These are phyloP conservation scores for Colletotrichum sp. DNA, from an alignment of 2,329 filamentous ascomycete genomes.

Conservation along the genomic window DNA sequence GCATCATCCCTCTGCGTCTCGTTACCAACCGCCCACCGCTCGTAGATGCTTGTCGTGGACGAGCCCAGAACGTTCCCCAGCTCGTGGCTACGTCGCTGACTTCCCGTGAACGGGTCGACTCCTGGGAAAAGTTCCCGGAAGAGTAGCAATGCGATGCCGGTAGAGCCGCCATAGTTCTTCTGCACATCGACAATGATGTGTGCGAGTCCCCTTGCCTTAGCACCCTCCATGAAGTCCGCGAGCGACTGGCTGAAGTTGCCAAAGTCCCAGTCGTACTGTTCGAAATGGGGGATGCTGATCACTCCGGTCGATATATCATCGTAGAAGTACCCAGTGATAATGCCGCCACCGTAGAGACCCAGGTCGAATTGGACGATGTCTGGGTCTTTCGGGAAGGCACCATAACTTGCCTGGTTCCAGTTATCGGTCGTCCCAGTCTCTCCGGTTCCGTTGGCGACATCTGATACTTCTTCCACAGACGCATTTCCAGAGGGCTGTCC, in stretches of 20 bases:
- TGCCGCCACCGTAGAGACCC: background rate
- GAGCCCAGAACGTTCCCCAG: background rate
- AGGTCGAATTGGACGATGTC: background rate
- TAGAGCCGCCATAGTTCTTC: conserved; percentile 8
- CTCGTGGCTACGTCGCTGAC: background rate
- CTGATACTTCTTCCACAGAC: background rate
- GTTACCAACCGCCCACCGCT: background rate
- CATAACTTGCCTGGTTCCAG: background rate
- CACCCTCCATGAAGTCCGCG: background rate
- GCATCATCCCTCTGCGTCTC: background rate
- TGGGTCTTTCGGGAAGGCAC: background rate
- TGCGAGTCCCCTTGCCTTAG: background rate
- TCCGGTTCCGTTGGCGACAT: background rate
- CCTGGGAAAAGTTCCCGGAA: background rate
- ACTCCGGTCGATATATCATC: conserved; percentile 9
- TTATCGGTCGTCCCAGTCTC: background rate
- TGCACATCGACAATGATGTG: background rate
- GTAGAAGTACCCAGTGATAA: conserved; percentile 7
- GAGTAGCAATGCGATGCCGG: background rate
- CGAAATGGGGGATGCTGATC: conserved; percentile 6
- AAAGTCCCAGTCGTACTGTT: background rate
- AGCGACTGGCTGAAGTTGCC: background rate
- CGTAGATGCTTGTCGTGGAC: background rate
- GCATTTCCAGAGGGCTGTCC: background rate
- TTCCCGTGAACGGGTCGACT: background rate